Conservation (phyloP, 148 eudicot species). For the Agrostemma githago region DNA sequence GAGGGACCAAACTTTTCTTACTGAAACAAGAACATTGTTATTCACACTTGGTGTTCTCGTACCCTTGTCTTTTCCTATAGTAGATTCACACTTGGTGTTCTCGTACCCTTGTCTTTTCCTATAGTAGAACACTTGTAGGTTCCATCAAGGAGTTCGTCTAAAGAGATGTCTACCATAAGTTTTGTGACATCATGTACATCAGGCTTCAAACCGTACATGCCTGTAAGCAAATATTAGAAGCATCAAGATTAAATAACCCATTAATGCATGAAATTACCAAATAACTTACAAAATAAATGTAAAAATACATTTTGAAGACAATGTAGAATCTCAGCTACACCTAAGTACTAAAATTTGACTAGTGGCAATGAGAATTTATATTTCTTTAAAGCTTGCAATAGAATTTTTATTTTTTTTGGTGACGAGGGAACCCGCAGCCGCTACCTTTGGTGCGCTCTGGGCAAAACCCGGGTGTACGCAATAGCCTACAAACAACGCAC, state of each 20-base stretch:
- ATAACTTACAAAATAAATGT: background rate
- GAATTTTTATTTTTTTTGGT: too few species aligned
- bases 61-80: too few species aligned
- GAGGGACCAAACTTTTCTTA: constrained; percentile 61
- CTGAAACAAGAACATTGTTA: constrained; percentile 49
- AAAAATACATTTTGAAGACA: background rate
- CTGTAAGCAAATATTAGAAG: constrained; percentile 29
- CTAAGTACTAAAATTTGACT: background rate
- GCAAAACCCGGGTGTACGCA: too few species aligned
- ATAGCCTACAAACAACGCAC: too few species aligned
- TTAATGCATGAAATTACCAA: background rate
- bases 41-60: too few species aligned
- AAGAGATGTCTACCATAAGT: constrained; percentile 56
- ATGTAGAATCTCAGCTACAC: background rate
- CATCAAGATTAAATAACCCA: constrained; percentile 3
- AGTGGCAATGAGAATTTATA: background rate
- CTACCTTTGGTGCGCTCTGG: too few species aligned
- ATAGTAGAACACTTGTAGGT: constrained; percentile 44
- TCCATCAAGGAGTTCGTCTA: constrained; percentile 77
- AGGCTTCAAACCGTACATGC: constrained; percentile 62
- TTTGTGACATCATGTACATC: constrained; percentile 63
- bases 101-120: constrained; percentile 67
- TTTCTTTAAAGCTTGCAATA: constrained; percentile 2
- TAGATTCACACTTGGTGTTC: constrained; percentile 31
- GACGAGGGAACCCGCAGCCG: too few species aligned